phyloP scores from a whole-genome alignment of 768 basidiomycete genomes.

The Amanita polypyramis region DNA sequence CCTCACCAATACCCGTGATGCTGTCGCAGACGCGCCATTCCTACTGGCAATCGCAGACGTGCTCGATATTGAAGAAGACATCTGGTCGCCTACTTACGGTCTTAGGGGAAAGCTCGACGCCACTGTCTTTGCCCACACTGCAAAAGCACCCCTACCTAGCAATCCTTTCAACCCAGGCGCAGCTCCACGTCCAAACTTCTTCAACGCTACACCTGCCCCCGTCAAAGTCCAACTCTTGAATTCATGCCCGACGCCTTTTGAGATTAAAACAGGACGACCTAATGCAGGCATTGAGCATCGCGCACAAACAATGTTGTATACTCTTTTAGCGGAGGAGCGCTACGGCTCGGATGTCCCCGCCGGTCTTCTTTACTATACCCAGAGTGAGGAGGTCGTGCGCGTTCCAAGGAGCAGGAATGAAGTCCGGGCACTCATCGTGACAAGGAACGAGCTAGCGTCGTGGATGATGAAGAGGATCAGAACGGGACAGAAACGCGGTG shows the following conservation, averaged over 20 bases:
- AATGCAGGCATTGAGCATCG: conserved; percentile 81
- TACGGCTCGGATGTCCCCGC: conserved; percentile 73
- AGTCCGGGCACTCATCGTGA: conserved; percentile 69
- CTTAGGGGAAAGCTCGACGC: conserved; percentile 95
- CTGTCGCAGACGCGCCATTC: conserved; percentile 32
- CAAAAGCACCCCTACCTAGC: conserved; percentile 10
- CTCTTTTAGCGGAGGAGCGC: conserved; percentile 81
- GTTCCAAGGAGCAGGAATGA: conserved; percentile 79
- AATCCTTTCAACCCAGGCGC: conserved; percentile 7
- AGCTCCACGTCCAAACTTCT: conserved; percentile 30
- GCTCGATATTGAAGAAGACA: conserved; percentile 91
- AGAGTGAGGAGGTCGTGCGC: conserved; percentile 75
- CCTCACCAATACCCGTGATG: conserved; percentile 57
- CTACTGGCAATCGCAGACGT: conserved; percentile 65
- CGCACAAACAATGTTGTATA: conserved; percentile 97
- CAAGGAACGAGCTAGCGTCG: conserved; percentile 75
- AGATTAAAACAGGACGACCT: conserved; percentile 90
- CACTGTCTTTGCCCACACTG: conserved; percentile 48
- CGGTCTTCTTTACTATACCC: conserved; percentile 91
- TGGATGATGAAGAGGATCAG: conserved; percentile 52
- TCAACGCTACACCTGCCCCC: neutral
- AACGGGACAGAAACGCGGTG: conserved; percentile 3
- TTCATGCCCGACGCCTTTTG: conserved; percentile 45
- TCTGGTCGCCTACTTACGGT: conserved; percentile 93
- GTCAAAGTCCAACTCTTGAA: neutral